These are phyloP conservation scores for Aciculoconidium aculeatum DNA, from an alignment of 805 yeast genomes.

Conservation along the genomic window DNA sequence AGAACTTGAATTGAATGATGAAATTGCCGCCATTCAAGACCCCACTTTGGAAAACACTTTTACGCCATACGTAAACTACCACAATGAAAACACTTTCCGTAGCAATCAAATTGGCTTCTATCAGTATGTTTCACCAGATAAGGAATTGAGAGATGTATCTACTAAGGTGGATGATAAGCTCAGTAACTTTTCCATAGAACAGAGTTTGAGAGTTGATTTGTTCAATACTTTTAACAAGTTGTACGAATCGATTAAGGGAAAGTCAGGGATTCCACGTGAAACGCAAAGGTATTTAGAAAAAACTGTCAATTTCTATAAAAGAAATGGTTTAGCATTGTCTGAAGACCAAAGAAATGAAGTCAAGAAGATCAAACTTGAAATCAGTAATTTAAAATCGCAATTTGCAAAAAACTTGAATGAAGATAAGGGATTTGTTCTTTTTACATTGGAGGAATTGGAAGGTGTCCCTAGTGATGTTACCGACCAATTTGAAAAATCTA, in stretches of 20 bases:
- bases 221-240: constrained; percentile 53
- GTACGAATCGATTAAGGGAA: constrained; percentile 28
- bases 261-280: constrained; percentile 41
- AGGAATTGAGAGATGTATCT: constrained; percentile 68
- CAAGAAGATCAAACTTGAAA: constrained; percentile 51
- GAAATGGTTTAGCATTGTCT: constrained; percentile 66
- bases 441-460: constrained; percentile 58
- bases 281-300: constrained; percentile 54
- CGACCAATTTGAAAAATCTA: constrained; percentile 48
- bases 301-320: constrained; percentile 47
- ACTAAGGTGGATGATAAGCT: constrained; percentile 54
- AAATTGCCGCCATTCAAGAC: constrained; percentile 40
- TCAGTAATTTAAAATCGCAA: constrained; percentile 50
- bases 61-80: constrained; percentile 44
- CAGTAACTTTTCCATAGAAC: constrained; percentile 55
- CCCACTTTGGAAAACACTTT: constrained; percentile 57
- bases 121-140: constrained; percentile 63
- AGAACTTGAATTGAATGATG: constrained; percentile 45
- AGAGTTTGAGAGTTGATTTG: constrained; percentile 59
- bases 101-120: constrained; percentile 57
- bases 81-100: constrained; percentile 42
- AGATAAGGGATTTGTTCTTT: constrained; percentile 55
- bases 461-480: constrained; percentile 70
- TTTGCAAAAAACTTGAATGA: constrained; percentile 67
- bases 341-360: constrained; percentile 49